Evolutionary conservation across 2,329 filamentous ascomycete genomes (phyloP), one percentile per base, ranked within the genome.

Genomic region (Emergomyces orientalis): DNA sequence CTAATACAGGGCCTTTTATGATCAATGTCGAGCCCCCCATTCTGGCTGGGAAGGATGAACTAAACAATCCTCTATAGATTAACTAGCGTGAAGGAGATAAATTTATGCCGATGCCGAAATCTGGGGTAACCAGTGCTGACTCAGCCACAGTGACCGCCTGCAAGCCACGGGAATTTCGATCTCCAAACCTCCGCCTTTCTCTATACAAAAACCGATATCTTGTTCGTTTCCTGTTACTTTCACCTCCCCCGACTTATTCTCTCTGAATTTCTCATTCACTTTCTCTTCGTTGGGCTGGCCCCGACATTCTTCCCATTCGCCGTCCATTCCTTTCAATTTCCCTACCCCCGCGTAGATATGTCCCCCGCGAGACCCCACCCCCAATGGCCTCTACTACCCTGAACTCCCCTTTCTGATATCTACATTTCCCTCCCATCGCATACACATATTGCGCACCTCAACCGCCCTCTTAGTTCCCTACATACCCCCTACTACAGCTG

Each of bases 261-360:
- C 52, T 37, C 52, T 14, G 5, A 6, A 1, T 39, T 34, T 39
- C 37, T 34, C 32, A 32, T 43, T 52, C 59, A 11, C 51, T 45
- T 62, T 41, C 22, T 11, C 14, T 37, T 37, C 51, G 22, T 51
- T 52, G 22, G 54, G 51, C 60, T 62, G 51, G 60, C 17, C 60
- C 60, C 49, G 51, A 17, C 22, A 6, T 27, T 32, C 43, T 25
- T 49, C 22, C 27, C 4, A 47, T 19, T 45, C 19, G 4, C 39
- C 14, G 8, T 59, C 2, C 58, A 49, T 39, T 60, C 43, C 43
- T 60, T 60, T 30, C 39, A 49, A 19, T 41, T 49, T 11, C 9
- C 43, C 17, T 22, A 0, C 14, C 19, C 30, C 19, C 27, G 30
- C 52, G 17, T 19, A 55, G 19, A 55, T 34, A 37, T 32, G 30